Conservation (phyloP, 2,329 filamentous ascomycete species). For the Lachnellula subtilissima region DNA sequence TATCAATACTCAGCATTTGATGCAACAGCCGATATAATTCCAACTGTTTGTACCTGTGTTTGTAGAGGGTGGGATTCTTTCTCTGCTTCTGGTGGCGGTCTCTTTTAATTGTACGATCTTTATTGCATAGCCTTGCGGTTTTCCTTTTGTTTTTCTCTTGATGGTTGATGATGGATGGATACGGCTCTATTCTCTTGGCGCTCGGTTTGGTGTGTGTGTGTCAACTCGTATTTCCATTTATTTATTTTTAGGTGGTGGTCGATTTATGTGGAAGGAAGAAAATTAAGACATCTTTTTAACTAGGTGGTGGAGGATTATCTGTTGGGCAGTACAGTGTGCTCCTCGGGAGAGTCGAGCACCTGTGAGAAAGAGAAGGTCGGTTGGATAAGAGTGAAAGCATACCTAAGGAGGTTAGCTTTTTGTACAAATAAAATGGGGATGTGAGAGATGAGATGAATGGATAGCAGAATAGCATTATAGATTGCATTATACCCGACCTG, state of each 20-base stretch:
- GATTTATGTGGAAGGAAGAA: neutral
- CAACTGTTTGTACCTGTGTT: neutral
- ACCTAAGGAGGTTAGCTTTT: neutral
- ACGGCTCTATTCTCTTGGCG: neutral
- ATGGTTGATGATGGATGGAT: neutral
- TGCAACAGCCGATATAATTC: conserved; percentile 32
- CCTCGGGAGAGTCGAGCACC: neutral
- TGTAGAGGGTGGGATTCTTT: no score
- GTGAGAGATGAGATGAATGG: neutral
- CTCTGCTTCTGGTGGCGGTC: neutral
- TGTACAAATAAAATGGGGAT: neutral
- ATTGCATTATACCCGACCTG: conserved; percentile 21
- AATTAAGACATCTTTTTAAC: neutral
- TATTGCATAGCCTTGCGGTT: conserved; percentile 29
- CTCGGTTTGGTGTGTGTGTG: no score
- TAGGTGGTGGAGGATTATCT: neutral
- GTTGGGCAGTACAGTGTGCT: neutral
- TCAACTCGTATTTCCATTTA: no score
- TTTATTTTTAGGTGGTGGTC: neutral
- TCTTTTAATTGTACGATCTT: conserved; percentile 22
- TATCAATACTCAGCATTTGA: conserved; percentile 32
- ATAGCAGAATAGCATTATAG: conserved; percentile 10
- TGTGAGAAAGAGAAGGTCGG: neutral
- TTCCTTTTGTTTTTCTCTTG: conserved; percentile 2
- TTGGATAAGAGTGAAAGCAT: neutral